Evolutionary conservation across 306 rosid genomes (phyloP).

Genomic region (Cotoneaster glaucophyllus): DNA sequence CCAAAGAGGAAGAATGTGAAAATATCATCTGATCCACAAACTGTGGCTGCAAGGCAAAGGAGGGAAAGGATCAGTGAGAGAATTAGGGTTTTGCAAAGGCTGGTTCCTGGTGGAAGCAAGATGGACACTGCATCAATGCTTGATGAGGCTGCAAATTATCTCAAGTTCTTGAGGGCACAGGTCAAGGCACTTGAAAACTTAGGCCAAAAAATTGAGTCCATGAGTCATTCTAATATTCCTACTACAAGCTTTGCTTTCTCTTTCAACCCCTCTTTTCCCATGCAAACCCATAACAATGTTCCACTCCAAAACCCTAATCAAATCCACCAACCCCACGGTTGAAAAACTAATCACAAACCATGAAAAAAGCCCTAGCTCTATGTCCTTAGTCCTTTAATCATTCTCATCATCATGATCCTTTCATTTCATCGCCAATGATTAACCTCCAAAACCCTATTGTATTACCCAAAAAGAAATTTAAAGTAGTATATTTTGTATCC

Average conservation of each 20-base stretch:
- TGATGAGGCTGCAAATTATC: conserved; percentile 93
- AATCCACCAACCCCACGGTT: conserved; percentile 28
- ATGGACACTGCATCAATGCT: conserved; percentile 99
- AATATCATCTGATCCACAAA: conserved; percentile 87
- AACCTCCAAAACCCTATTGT: conserved; percentile 24
- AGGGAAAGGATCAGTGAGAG: conserved; percentile 84
- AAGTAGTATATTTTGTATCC: neutral
- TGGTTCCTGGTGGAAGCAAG: conserved; percentile 95
- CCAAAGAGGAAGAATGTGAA: conserved; percentile 85
- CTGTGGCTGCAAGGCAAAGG: conserved; percentile 93
- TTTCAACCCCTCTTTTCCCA: conserved; percentile 84
- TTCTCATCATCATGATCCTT: conserved; percentile 23
- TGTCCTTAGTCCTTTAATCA: conserved; percentile 33
- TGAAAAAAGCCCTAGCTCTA: conserved; percentile 7
- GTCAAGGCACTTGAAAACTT: conserved; percentile 65
- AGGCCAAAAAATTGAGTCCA: conserved; percentile 61
- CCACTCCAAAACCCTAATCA: conserved; percentile 38
- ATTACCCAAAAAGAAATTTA: neutral
- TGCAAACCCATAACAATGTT: conserved; percentile 37
- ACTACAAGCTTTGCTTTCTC: conserved; percentile 64
- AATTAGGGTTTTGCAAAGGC: conserved; percentile 76
- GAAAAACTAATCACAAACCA: conserved; percentile 1
- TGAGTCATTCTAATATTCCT: conserved; percentile 36
- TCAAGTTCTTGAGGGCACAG: conserved; percentile 79
- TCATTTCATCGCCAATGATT: conserved; percentile 35